Base-by-base conservation (phyloP, 2,329 filamentous ascomycete genomes). In the Ascocoryne sarcoides region DNA sequence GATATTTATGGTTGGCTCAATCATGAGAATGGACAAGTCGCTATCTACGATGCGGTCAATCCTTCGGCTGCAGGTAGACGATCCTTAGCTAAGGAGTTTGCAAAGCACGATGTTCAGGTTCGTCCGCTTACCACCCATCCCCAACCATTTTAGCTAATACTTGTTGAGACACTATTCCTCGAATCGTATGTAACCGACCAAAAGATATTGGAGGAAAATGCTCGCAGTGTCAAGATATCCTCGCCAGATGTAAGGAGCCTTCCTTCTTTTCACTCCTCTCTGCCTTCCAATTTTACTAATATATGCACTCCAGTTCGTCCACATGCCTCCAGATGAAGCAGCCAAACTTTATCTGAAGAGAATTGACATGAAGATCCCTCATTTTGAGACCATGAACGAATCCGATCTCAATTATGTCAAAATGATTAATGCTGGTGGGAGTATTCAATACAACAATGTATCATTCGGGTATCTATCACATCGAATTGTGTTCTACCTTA, bases 1-100 rank as follows among this genome's bases (percentile, higher is more conserved):
- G 92, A 98, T 57, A 95, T 98, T 42, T 95, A 95, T 58, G 82
- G 84, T 40, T 98, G 95, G 71, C 68, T 98, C 32, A 93, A 96
- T 56, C 84, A 95, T 52, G 92, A 96, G 58, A 96, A 96, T 54
- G 92, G 92, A 10, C 92, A 98, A 60, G 90, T 98, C 40, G 92
- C 92, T 41, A 96, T 98, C 45, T 98, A 96, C 60, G 92, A 98
- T 63, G 92, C 93, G 19, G 93, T 98, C 14, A 98, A 98, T 56
- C 89, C 90, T 4, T 81, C 92, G 15, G 80, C 86, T 15, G 79
- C 75, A 43, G 89, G 88, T 12, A 79, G 92, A 34, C 77, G 82
- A 41, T 84, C 87, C 9, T 69, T 98, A 14, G 89, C 88, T 4
- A 95, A 94, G 63, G 92, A 98, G 58, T 95, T 98, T 60, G 82